These are phyloP conservation scores for Corinectria fuckeliana DNA, from an alignment of 2,329 filamentous ascomycete species.

Conservation along the genomic window DNA sequence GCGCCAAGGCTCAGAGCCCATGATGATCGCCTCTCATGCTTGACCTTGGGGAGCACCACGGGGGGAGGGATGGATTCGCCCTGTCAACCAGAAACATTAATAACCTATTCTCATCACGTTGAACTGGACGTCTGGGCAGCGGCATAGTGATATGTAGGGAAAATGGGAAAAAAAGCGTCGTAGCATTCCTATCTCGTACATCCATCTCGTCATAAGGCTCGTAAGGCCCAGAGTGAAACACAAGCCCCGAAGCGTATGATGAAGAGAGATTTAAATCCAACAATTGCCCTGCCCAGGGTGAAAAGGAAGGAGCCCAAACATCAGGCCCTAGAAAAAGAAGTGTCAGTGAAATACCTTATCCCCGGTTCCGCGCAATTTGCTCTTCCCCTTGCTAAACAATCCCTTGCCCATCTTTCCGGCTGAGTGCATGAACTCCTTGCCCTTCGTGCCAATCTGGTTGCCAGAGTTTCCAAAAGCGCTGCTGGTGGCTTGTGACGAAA, in stretches of 20 bases:
- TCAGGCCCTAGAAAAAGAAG: conserved; percentile 44
- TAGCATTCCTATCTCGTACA: conserved; percentile 52
- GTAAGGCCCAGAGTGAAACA: conserved; percentile 43
- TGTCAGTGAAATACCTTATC: conserved; percentile 88
- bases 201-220: conserved; percentile 45
- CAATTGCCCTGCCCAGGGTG: conserved; percentile 33
- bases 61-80: conserved; percentile 44
- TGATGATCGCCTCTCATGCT: conserved; percentile 51
- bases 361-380: conserved; percentile 74
- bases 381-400: conserved; percentile 88
- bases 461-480: conserved; percentile 61
- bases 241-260: conserved; percentile 39
- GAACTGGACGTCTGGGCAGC: conserved; percentile 38
- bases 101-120: conserved; percentile 39
- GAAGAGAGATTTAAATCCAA: conserved; percentile 40
- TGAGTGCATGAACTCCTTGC: conserved; percentile 87
- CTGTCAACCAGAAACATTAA: conserved; percentile 48
- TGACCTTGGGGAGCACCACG: conserved; percentile 45
- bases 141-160: conserved; percentile 35
- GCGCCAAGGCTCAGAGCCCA: conserved; percentile 51
- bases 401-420: conserved; percentile 92
- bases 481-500: conserved; percentile 49
- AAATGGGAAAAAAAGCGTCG: conserved; percentile 42
- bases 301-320: conserved; percentile 39
- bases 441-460: conserved; percentile 76